phyloP scores from a whole-genome alignment of 2,329 filamentous ascomycete genomes.

The Ceratocystis albifundus region DNA sequence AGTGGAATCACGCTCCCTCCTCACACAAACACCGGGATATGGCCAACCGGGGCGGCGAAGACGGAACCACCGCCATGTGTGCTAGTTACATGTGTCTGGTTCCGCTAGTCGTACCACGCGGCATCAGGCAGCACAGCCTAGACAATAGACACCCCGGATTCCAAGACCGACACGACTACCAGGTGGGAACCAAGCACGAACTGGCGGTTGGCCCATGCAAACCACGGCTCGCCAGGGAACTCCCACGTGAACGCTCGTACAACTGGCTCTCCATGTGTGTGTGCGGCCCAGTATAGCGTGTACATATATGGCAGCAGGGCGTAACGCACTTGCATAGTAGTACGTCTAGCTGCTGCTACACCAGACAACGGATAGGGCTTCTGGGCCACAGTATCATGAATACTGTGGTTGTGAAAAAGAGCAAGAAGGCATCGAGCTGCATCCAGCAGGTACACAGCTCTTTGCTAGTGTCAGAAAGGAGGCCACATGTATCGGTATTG shows the following conservation, averaged over 20 bases:
- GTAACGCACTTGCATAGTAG: slow-evolving; percentile 62
- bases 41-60: slow-evolving; percentile 26
- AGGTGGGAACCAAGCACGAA: slow-evolving; percentile 41
- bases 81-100: slow-evolving; percentile 33
- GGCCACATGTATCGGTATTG: slow-evolving; percentile 68
- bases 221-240: slow-evolving; percentile 45
- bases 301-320: slow-evolving; percentile 73
- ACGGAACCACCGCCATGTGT: slow-evolving; percentile 22
- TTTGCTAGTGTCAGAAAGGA: slow-evolving; percentile 50
- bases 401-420: slow-evolving; percentile 62
- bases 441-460: slow-evolving; percentile 59
- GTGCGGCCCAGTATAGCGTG: slow-evolving; percentile 54
- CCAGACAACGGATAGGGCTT: slow-evolving; percentile 59
- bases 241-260: slow-evolving; percentile 61
- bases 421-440: slow-evolving; percentile 55
- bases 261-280: slow-evolving; percentile 49
- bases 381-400: slow-evolving; percentile 37
- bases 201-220: slow-evolving; percentile 38
- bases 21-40: slow-evolving; percentile 57
- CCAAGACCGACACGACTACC: slow-evolving; percentile 40
- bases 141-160: slow-evolving; percentile 36
- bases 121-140: slow-evolving; percentile 37
- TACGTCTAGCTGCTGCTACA: slow-evolving; percentile 52
- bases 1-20: slow-evolving; percentile 55
- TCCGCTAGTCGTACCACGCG: slow-evolving; percentile 45